phyloP scores from a whole-genome alignment of 805 yeast genomes.

The Candida peoriensis region DNA sequence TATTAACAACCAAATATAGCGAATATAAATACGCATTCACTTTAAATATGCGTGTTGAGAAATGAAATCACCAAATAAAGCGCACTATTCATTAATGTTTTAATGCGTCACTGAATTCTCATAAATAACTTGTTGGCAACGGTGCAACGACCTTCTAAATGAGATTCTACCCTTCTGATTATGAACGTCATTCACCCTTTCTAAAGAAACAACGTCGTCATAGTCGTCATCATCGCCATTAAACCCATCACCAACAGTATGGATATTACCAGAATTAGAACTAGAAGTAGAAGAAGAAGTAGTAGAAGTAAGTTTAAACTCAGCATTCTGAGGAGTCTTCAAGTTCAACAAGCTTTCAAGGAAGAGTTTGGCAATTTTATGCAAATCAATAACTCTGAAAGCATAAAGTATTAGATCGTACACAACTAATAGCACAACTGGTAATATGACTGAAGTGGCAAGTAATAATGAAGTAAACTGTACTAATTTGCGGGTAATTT shows the following conservation, averaged over 20 bases:
- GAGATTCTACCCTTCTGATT: slow-evolving; percentile 7
- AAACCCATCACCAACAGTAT: background rate
- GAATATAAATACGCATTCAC: too few relatives aligned
- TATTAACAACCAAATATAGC: too few relatives aligned
- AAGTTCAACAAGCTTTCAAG: slow-evolving; percentile 6
- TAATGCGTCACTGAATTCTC: slow-evolving; percentile 9
- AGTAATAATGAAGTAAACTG: background rate
- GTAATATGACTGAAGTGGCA: slow-evolving; percentile 6
- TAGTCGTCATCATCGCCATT: background rate
- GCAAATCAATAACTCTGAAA: slow-evolving; percentile 10
- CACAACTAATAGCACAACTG: slow-evolving; percentile 11
- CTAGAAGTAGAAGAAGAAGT: too few relatives aligned
- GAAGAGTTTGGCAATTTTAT: slow-evolving; percentile 1
- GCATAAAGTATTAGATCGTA: slow-evolving; percentile 17
- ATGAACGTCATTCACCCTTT: slow-evolving; percentile 3
- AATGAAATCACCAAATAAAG: too few relatives aligned
- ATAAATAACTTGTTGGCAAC: slow-evolving; percentile 14
- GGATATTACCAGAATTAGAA: background rate
- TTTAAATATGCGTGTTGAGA: too few relatives aligned
- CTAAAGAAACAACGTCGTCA: background rate
- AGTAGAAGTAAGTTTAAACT: background rate
- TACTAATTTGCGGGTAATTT: background rate
- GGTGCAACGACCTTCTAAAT: slow-evolving; percentile 9
- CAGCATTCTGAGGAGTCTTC: slow-evolving; percentile 1
- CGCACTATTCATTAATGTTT: background rate